phyloP scores from a whole-genome alignment of 139 green algal genomes.

The Coccomyxa sp. region DNA sequence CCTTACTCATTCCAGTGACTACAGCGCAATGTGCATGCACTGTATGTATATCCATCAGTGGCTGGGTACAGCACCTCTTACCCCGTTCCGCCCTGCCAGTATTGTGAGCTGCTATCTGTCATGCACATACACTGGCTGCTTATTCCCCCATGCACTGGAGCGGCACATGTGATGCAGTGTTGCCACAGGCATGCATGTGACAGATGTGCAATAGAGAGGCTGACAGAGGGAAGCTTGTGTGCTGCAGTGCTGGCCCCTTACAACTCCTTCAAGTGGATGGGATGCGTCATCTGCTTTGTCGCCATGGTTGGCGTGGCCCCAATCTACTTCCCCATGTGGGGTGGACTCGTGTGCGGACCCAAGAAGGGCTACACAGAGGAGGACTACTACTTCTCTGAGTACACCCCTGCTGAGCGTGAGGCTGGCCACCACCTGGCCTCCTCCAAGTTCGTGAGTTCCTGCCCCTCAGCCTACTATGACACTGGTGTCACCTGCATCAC shows the following conservation, averaged over 20 bases:
- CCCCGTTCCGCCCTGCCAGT: too few relatives aligned
- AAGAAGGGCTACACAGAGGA: conserved; percentile 70
- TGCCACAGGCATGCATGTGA: too few relatives aligned
- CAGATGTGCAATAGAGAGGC: too few relatives aligned
- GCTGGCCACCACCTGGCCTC: conserved; percentile 34
- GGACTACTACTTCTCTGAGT: conserved; percentile 80
- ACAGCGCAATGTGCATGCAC: too few relatives aligned
- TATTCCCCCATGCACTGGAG: too few relatives aligned
- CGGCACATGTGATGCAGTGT: too few relatives aligned
- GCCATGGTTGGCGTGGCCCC: conserved; percentile 51
- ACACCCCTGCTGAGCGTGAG: conserved; percentile 45
- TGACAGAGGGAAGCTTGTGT: not conserved
- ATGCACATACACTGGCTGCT: too few relatives aligned
- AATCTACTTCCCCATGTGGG: conserved; percentile 94
- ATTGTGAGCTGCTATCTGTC: not conserved
- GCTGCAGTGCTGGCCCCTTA: conserved; percentile 38
- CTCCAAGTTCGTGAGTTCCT: conserved; percentile 30
- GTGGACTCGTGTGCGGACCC: conserved; percentile 70
- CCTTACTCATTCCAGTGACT: not conserved
- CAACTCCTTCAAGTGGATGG: conserved; percentile 83
- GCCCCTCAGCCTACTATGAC: too few relatives aligned
- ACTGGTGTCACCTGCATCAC: too few relatives aligned
- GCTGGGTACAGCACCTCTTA: too few relatives aligned
- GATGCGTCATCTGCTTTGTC: conserved; percentile 73
- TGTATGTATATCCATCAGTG: too few relatives aligned